A percentile compares a stretch with the other conserved stretches of the same genome.
Conservation (phyloP, 1,284 basidiomycete species). For the Ustilago vetiveriae region DNA sequence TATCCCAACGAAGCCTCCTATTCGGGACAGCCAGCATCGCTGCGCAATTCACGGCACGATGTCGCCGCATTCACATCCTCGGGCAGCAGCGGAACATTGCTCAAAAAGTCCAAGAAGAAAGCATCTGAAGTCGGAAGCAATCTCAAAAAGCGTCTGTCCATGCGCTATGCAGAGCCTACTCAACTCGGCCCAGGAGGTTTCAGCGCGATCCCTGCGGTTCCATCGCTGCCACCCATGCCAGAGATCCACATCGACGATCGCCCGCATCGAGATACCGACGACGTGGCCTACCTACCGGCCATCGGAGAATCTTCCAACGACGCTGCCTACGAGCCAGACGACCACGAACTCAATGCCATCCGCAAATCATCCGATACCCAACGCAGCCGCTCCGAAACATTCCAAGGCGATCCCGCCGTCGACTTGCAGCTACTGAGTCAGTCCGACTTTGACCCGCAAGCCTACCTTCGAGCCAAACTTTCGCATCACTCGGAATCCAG, state of each 20-base stretch:
- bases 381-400: conserved; percentile 31
- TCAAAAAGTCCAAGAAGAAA: conserved; percentile 51
- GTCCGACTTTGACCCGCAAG: conserved; percentile 61
- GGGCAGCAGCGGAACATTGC: conserved; percentile 3
- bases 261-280: conserved; percentile 11
- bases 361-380: conserved; percentile 26
- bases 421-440: conserved; percentile 53
- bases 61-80: neutral
- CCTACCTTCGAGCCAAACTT: conserved; percentile 54
- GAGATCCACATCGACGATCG: conserved; percentile 25
- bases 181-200: conserved; percentile 54
- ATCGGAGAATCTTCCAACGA: conserved; percentile 43
- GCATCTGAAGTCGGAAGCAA: conserved; percentile 60
- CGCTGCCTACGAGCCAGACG: conserved; percentile 27
- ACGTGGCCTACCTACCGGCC: conserved; percentile 9
- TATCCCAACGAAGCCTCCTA: conserved; percentile 9
- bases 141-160: conserved; percentile 64
- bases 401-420: conserved; percentile 47
- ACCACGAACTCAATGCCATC: conserved; percentile 25
- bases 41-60: conserved; percentile 8
- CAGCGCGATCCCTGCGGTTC: conserved; percentile 38
- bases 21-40: conserved; percentile 5
- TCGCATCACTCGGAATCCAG: conserved; percentile 57
- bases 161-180: conserved; percentile 64
- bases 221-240: conserved; percentile 43